Conservation (phyloP, 2,329 filamentous ascomycete genomes). For the Fusarium luffae region DNA sequence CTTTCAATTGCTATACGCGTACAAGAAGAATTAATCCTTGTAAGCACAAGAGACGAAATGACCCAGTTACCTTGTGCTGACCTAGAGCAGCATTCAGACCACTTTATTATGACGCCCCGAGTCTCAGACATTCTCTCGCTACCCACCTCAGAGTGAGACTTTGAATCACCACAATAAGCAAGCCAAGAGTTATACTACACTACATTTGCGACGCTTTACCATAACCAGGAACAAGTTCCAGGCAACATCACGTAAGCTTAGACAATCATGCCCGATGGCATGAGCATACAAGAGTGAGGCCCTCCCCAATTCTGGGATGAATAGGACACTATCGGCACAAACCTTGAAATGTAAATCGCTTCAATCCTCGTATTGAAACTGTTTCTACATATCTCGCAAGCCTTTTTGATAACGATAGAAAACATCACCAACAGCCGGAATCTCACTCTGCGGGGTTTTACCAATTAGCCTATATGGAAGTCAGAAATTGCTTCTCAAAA, state of each 20-base stretch:
- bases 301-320: not conserved
- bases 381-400: not conserved
- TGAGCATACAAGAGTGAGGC: not conserved
- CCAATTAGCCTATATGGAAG: not conserved
- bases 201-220: not conserved
- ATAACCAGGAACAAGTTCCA: not conserved
- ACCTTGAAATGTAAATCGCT: not conserved
- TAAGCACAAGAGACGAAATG: not conserved
- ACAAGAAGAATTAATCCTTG: not conserved
- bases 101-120: not conserved
- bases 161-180: not conserved
- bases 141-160: not conserved
- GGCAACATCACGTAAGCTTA: not conserved
- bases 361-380: not conserved
- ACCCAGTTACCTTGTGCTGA: not conserved
- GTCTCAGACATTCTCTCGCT: not conserved
- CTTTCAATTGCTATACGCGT: not conserved
- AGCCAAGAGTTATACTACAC: not conserved
- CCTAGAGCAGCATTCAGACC: not conserved
- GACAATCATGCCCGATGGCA: not conserved
- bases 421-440: not conserved
- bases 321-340: not conserved
- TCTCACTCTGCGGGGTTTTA: not conserved
- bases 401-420: not conserved
- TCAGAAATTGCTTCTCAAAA: not conserved